Percentiles rank a stretch among this genome's conserved stretches.
Evolutionary conservation across 2,329 filamentous ascomycete species (phyloP).

Genomic region (Neopestalotiopsis rosae): DNA sequence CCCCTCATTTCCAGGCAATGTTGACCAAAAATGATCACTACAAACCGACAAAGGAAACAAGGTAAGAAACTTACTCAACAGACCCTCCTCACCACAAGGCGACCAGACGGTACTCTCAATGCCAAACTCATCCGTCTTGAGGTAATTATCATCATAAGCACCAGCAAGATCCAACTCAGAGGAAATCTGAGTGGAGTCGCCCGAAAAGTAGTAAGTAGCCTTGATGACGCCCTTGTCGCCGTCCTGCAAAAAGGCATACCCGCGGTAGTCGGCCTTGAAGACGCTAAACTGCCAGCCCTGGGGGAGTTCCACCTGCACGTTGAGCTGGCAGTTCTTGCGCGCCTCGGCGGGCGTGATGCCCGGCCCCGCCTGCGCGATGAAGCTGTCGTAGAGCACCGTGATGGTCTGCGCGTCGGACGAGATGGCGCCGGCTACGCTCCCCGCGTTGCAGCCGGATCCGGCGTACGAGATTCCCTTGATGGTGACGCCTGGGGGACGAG

Average conservation of each 20-base stretch:
- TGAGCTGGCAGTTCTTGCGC: constrained; percentile 60
- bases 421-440: constrained; percentile 30
- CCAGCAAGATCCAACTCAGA: constrained; percentile 47
- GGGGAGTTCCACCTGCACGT: constrained; percentile 45
- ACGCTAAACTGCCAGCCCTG: constrained; percentile 41
- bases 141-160: constrained; percentile 47
- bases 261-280: constrained; percentile 53
- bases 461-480: constrained; percentile 32
- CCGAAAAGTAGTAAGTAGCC: constrained; percentile 61
- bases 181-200: constrained; percentile 44
- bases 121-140: constrained; percentile 49
- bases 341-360: constrained; percentile 45
- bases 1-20: not conserved
- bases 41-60: no score
- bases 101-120: constrained; percentile 55
- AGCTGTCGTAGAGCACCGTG: constrained; percentile 59
- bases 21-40: not conserved
- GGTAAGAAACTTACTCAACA: constrained; percentile 48
- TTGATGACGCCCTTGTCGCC: constrained; percentile 53
- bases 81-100: constrained; percentile 52
- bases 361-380: constrained; percentile 54
- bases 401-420: constrained; percentile 37
- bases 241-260: constrained; percentile 51
- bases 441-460: constrained; percentile 34
- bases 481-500: constrained; percentile 23